Conservation (phyloP, 1,284 basidiomycete genomes). For the Ustilago hordei region DNA sequence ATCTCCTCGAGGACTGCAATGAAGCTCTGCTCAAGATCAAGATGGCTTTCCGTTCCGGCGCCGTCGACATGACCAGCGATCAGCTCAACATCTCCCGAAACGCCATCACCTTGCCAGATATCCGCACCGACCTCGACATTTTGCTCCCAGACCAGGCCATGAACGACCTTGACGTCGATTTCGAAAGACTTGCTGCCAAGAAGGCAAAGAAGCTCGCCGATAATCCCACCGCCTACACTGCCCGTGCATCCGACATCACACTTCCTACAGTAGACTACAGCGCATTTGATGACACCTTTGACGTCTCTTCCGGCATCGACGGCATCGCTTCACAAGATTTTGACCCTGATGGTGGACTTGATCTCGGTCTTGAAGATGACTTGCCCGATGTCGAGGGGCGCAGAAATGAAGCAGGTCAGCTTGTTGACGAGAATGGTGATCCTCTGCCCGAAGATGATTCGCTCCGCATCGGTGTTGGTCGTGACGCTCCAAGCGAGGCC, state of each 20-base stretch:
- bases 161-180: constrained; percentile 58
- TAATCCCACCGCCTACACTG: constrained; percentile 68
- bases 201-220: constrained; percentile 41
- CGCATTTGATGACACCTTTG: constrained; percentile 55
- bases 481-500: constrained; percentile 58
- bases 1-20: constrained; percentile 96
- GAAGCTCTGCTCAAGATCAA: constrained; percentile 95
- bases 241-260: constrained; percentile 81
- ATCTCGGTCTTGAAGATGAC: constrained; percentile 72
- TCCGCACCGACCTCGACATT: constrained; percentile 80
- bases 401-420: constrained; percentile 49
- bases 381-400: constrained; percentile 59
- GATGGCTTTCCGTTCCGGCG: constrained; percentile 91
- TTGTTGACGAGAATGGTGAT: constrained; percentile 58
- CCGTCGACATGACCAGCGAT: constrained; percentile 94
- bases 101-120: constrained; percentile 83
- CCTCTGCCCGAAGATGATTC: constrained; percentile 70
- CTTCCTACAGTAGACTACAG: constrained; percentile 55
- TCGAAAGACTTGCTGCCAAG: constrained; percentile 80
- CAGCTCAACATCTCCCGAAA: constrained; percentile 87
- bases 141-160: constrained; percentile 77
- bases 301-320: constrained; percentile 50
- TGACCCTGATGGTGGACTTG: constrained; percentile 68
- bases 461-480: constrained; percentile 63
- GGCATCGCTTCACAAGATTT: constrained; percentile 61